These are phyloP conservation scores for Pascua sp. DNA, from an alignment of 1,284 basidiomycete species.

Conservation along the genomic window DNA sequence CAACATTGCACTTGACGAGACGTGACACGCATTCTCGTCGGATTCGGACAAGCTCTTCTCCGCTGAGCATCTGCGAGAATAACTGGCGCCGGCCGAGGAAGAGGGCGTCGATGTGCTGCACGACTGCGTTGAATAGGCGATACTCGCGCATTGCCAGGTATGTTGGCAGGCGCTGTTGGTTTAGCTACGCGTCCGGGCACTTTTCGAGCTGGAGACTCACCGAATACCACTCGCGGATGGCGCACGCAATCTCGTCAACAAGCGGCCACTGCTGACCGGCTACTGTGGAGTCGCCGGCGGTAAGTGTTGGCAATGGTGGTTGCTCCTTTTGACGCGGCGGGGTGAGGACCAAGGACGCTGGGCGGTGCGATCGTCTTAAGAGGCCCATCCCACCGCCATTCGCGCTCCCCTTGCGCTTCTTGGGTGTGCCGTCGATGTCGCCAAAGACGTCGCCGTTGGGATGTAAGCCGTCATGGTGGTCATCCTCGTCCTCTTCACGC, in stretches of 20 bases:
- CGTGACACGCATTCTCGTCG: slow-evolving; percentile 81
- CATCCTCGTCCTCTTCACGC: slow-evolving; percentile 71
- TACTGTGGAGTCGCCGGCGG: slow-evolving; percentile 84
- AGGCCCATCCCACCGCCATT: not conserved
- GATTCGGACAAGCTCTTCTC: slow-evolving; percentile 79
- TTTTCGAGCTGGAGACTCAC: slow-evolving; percentile 47
- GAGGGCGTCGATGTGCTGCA: slow-evolving; percentile 84
- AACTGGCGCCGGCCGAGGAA: slow-evolving; percentile 86
- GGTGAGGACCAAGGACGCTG: slow-evolving; percentile 32
- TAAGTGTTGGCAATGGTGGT: slow-evolving; percentile 87
- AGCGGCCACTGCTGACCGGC: slow-evolving; percentile 80
- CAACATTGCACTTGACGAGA: slow-evolving; percentile 84
- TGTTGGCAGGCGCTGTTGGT: slow-evolving; percentile 64
- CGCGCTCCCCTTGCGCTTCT: slow-evolving; percentile 2
- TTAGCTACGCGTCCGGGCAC: slow-evolving; percentile 4
- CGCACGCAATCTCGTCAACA: slow-evolving; percentile 95
- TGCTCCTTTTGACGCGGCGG: slow-evolving; percentile 59
- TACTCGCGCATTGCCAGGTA: slow-evolving; percentile 88
- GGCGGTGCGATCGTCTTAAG: slow-evolving; percentile 24
- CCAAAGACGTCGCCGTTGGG: slow-evolving; percentile 3
- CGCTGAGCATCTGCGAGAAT: slow-evolving; percentile 79
- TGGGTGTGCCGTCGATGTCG: not conserved
- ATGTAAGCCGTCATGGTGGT: slow-evolving; percentile 8
- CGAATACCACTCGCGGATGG: slow-evolving; percentile 89
- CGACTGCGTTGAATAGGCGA: slow-evolving; percentile 78